A percentile compares a stretch with the other conserved stretches of the same genome.
Conservation (phyloP, 2,329 filamentous ascomycete species). For the Berkeleyomyces basicola region DNA sequence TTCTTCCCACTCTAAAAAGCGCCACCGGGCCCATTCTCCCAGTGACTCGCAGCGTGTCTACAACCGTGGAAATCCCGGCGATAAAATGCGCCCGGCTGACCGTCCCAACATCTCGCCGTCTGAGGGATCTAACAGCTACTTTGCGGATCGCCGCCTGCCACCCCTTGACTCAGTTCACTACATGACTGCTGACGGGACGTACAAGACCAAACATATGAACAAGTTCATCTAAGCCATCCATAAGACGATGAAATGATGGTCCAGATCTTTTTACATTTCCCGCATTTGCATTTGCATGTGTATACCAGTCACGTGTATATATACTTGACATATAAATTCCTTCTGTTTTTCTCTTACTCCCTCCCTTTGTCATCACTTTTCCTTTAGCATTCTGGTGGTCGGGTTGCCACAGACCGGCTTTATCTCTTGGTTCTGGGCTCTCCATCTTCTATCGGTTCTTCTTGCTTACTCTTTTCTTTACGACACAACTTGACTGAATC, state of each 20-base stretch:
- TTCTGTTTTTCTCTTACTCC: neutral
- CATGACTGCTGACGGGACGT: conserved; percentile 3
- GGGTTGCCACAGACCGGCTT: too few relatives aligned
- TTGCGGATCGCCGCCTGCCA: neutral
- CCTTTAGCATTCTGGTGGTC: neutral
- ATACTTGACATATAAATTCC: neutral
- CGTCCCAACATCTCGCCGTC: neutral
- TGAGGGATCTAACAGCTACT: neutral
- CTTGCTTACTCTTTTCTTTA: neutral
- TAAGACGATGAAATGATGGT: neutral
- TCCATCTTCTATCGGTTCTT: neutral
- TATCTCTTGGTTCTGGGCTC: neutral
- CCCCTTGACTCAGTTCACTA: neutral
- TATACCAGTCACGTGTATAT: neutral
- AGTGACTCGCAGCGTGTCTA: neutral
- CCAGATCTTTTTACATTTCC: neutral
- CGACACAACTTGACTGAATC: neutral
- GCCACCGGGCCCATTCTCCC: conserved; percentile 2
- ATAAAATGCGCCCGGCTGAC: neutral
- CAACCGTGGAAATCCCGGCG: neutral
- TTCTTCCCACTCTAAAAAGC: neutral
- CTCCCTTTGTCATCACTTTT: neutral
- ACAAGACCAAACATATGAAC: conserved; percentile 1
- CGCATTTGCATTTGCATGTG: neutral
- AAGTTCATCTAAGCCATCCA: neutral